Conservation (phyloP, 768 basidiomycete species). For the Termitomyces sp. region DNA sequence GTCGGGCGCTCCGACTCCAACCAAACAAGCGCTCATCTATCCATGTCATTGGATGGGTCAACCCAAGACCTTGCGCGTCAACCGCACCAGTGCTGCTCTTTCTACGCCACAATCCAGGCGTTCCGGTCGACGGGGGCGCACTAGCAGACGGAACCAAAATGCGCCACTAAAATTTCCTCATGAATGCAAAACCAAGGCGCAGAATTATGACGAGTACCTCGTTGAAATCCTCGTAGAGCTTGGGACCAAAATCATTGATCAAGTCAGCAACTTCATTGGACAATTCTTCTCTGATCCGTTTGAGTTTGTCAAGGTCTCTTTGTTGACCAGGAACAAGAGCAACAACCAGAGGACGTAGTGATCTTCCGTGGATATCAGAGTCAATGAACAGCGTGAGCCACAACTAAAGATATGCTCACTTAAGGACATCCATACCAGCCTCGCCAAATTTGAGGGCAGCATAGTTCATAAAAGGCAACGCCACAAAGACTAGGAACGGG, state of each 20-base stretch:
- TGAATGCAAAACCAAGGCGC: constrained; percentile 5
- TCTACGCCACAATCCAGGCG: constrained; percentile 70
- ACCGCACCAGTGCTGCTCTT: constrained; percentile 79
- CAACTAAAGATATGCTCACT: constrained; percentile 46
- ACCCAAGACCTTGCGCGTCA: constrained; percentile 78
- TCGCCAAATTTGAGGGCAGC: constrained; percentile 97
- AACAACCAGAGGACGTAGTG: constrained; percentile 82
- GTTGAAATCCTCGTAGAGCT: constrained; percentile 83
- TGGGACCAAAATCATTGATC: constrained; percentile 86
- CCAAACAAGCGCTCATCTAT: constrained; percentile 92
- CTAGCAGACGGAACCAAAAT: constrained; percentile 81
- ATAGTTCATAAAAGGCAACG: constrained; percentile 84
- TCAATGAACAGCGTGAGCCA: not conserved
- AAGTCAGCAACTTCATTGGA: constrained; percentile 80
- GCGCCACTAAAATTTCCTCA: constrained; percentile 45
- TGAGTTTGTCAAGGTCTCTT: constrained; percentile 68
- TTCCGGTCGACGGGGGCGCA: constrained; percentile 73
- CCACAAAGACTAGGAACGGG: constrained; percentile 68
- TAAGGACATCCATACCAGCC: constrained; percentile 94
- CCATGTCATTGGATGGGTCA: constrained; percentile 94
- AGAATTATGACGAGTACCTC: constrained; percentile 38
- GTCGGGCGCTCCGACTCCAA: constrained; percentile 73
- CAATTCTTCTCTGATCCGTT: constrained; percentile 65
- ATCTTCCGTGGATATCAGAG: constrained; percentile 40
- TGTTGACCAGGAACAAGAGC: constrained; percentile 88